Evolutionary conservation across 148 eudicot genomes (phyloP).

Genomic region (Persicaria tinctoria): DNA sequence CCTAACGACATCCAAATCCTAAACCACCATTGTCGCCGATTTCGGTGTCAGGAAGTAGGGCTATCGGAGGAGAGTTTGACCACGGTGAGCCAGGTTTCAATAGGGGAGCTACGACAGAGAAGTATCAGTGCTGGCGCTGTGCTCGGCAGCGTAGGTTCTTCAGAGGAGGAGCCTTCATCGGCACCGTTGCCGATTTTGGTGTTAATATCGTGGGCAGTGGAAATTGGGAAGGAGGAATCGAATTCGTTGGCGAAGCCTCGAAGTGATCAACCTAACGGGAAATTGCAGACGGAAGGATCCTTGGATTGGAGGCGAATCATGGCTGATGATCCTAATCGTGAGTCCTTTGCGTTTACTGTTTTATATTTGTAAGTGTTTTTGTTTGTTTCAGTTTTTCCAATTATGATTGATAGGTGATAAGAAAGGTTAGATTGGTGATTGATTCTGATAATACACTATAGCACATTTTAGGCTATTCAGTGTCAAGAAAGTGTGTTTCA

Average conservation of each 20-base stretch:
- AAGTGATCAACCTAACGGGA: slow-evolving; percentile 33
- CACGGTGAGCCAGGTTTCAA: slow-evolving; percentile 26
- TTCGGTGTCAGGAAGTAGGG: slow-evolving; percentile 22
- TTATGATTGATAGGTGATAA: neutral
- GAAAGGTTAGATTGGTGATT: neutral
- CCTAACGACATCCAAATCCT: too few species aligned
- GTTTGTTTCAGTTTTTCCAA: neutral
- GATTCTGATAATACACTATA: neutral
- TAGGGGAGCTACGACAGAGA: slow-evolving; percentile 50
- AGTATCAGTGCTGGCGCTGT: slow-evolving; percentile 27
- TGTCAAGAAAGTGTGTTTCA: slow-evolving; percentile 2
- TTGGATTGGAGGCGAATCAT: slow-evolving; percentile 71
- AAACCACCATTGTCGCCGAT: too few species aligned
- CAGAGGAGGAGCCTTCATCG: slow-evolving; percentile 13
- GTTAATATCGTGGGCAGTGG: slow-evolving; percentile 6
- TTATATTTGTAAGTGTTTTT: too few species aligned
- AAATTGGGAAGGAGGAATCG: slow-evolving; percentile 19
- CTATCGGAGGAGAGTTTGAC: slow-evolving; percentile 24
- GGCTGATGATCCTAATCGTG: slow-evolving; percentile 59
- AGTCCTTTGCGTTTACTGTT: slow-evolving; percentile 17
- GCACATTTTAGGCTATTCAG: neutral
- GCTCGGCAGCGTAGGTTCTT: neutral
- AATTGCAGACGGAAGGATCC: slow-evolving; percentile 49
- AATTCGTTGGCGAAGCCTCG: slow-evolving; percentile 20
- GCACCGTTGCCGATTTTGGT: neutral